Evolutionary conservation across 208 protist genomes (phyloP).

Genomic region (Leptomonas pyrrhocoris): DNA sequence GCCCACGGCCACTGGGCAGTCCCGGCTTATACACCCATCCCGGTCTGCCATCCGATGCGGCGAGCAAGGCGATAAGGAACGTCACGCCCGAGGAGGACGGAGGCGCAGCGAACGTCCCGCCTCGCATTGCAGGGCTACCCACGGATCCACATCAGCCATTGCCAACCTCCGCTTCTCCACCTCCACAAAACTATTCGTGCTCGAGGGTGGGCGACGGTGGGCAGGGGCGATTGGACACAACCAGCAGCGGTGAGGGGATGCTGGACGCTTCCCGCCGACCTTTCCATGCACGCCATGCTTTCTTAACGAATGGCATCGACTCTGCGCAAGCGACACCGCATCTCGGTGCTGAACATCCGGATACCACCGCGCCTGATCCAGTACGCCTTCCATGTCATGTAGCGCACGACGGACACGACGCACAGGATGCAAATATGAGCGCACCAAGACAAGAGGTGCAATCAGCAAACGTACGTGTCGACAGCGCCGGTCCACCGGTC

Average conservation of each 20-base stretch:
- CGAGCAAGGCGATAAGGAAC: not conserved
- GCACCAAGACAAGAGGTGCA: not conserved
- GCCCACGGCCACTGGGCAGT: conserved; percentile 11
- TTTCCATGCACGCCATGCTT: conserved; percentile 2
- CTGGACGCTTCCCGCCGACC: not conserved
- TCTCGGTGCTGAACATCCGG: too few species aligned
- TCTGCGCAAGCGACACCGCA: not conserved
- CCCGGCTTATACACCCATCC: conserved; percentile 16
- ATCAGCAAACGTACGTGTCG: not conserved
- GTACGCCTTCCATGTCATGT: not conserved
- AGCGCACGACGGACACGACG: not conserved
- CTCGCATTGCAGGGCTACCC: not conserved
- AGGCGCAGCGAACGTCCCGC: not conserved
- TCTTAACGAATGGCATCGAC: not conserved
- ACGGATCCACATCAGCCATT: not conserved
- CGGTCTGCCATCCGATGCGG: conserved; percentile 9
- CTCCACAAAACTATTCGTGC: not conserved
- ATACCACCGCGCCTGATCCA: not conserved
- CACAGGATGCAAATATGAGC: not conserved
- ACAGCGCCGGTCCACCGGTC: not conserved
- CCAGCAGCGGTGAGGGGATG: not conserved
- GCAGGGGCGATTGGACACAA: not conserved
- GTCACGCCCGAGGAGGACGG: not conserved
- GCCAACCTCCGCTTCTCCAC: not conserved
- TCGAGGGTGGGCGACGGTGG: not conserved